phyloP scores from a whole-genome alignment of 2,329 filamentous ascomycete species.

The Botrytis hyacinthi region DNA sequence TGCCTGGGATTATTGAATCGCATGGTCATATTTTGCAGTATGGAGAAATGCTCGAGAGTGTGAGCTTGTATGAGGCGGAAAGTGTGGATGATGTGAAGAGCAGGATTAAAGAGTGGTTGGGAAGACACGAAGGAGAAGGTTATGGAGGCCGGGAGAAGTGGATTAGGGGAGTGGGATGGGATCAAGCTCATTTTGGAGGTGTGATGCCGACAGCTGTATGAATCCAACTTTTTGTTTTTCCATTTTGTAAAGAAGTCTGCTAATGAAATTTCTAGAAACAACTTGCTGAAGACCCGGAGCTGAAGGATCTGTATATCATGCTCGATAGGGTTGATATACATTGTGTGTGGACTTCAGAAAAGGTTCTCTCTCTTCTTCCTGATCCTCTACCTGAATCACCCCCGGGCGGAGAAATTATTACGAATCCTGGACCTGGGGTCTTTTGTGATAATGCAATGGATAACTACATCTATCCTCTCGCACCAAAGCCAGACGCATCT shows the following conservation, averaged over 20 bases:
- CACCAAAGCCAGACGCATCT: slow-evolving; percentile 54
- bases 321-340: slow-evolving; percentile 69
- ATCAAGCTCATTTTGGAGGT: slow-evolving; percentile 61
- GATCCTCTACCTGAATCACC: slow-evolving; percentile 46
- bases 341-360: slow-evolving; percentile 66
- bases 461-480: slow-evolving; percentile 50
- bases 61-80: slow-evolving; percentile 59
- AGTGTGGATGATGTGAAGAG: slow-evolving; percentile 54
- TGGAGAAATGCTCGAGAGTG: slow-evolving; percentile 65
- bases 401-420: slow-evolving; percentile 63
- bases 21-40: slow-evolving; percentile 67
- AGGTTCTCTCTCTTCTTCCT: slow-evolving; percentile 61
- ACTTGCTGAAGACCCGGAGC: slow-evolving; percentile 50
- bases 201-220: slow-evolving; percentile 58
- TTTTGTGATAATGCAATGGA: slow-evolving; percentile 75
- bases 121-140: slow-evolving; percentile 50
- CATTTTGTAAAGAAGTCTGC: neutral
- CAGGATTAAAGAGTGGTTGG: slow-evolving; percentile 53
- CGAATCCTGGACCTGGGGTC: slow-evolving; percentile 61
- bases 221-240: slow-evolving; percentile 42
- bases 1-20: slow-evolving; percentile 69
- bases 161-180: slow-evolving; percentile 69
- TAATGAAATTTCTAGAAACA: slow-evolving; percentile 42
- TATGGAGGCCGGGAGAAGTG: slow-evolving; percentile 51
- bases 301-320: slow-evolving; percentile 62